Conservation (phyloP, 768 basidiomycete genomes). For the Suillus spraguei region DNA sequence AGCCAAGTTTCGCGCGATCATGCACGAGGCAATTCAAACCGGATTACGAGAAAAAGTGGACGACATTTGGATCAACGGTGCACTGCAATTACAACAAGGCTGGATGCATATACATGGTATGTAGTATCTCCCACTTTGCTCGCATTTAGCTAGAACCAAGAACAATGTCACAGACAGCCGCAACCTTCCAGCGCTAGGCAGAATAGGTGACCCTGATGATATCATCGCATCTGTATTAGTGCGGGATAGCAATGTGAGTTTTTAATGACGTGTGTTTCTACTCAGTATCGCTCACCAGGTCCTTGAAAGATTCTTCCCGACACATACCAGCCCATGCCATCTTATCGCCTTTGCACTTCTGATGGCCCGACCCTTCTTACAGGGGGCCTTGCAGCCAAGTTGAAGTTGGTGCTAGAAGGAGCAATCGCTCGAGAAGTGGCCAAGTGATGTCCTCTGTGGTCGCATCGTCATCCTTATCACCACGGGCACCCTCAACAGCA, state of each 20-base stretch:
- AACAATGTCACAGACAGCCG: conserved; percentile 53
- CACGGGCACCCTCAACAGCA: too few species aligned
- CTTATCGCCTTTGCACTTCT: conserved; percentile 77
- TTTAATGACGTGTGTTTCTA: background rate
- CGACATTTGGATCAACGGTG: conserved; percentile 65
- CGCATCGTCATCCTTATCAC: too few species aligned
- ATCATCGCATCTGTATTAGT: conserved; percentile 80
- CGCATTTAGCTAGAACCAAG: conserved; percentile 1
- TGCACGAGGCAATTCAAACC: conserved; percentile 61
- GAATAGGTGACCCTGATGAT: conserved; percentile 84
- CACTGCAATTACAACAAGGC: conserved; percentile 66
- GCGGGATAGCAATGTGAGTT: conserved; percentile 60
- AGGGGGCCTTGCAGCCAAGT: conserved; percentile 57
- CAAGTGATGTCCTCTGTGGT: background rate
- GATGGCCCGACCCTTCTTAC: conserved; percentile 74
- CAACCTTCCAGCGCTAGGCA: conserved; percentile 71
- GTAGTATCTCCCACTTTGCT: conserved; percentile 11
- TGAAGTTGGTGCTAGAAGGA: conserved; percentile 42
- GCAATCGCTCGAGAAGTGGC: conserved; percentile 35
- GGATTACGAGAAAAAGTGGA: conserved; percentile 61
- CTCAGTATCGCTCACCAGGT: conserved; percentile 3
- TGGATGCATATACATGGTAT: conserved; percentile 85
- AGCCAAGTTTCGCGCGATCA: conserved; percentile 57
- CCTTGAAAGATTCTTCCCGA: conserved; percentile 57
- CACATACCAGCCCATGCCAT: conserved; percentile 84